Base-by-base conservation (phyloP, 441 rosid species). In the Croton laevigatus region DNA sequence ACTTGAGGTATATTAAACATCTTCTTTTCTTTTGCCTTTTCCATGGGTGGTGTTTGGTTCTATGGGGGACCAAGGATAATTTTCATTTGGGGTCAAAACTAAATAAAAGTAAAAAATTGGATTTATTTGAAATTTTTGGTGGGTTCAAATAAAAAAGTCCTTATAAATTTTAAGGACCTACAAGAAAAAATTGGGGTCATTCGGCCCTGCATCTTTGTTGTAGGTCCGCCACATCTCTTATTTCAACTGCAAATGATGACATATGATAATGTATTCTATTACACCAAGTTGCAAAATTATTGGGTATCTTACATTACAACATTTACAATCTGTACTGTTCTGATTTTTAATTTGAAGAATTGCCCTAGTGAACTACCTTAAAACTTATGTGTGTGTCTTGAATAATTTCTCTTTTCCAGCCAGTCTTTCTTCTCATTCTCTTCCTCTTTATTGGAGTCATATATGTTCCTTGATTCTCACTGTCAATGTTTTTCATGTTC, bases 1-100 rank as follows among this genome's bases (percentile, higher is more conserved):
- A 71, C 93, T 94, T 59, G 97, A 90, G 97, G 98, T 94, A 78
- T 58, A 60, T 46, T 37, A 27, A 27, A 27, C 7, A 37, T 19
- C 8, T 36, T 13, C 61, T 3, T 20, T 10, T 40, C 36, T 22
- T 23, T 8, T 14, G 3, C 45, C 9, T 10, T 60, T 36, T 8
- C 14, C 20, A n/a, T 64, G 32, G 32, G 32, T 65, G 17, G 16
- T 45, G 16, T 11, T 2, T 45, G 9, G 5, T 2, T 5, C 20
- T 51, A 4, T 17, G 22, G 32, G 1, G 32, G 32, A 27, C 32
- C 32, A 27, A 27, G 32, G 32, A 27, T 27, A 27, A 27, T 27
- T 27, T 2, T 27, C 32, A 27, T 27, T 27, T 27, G 32, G 32
- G 32, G 32, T 27, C 32, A 27, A 27, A 27, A 27, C 32, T 27